Conservation (phyloP, 2,329 filamentous ascomycete genomes). For the Amesomyces nigricolor region DNA sequence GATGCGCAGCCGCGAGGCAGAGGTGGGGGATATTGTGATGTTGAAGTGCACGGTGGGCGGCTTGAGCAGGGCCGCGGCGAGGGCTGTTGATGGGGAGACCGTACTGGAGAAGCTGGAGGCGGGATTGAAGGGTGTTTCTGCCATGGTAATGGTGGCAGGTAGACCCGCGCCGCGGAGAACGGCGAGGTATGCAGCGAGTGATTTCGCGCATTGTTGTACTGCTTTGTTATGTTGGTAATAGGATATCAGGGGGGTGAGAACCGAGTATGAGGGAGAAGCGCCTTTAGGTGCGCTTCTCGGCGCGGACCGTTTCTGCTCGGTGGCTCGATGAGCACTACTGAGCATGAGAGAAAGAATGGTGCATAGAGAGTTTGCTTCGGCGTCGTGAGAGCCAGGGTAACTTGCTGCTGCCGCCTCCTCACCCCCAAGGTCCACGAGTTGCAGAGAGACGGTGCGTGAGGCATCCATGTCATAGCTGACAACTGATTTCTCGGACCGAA, state of each 20-base stretch:
- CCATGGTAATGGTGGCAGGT: conserved; percentile 38
- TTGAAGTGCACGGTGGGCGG: conserved; percentile 40
- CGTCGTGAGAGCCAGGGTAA: conserved; percentile 35
- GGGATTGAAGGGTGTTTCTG: conserved; percentile 32
- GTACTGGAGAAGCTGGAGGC: conserved; percentile 12
- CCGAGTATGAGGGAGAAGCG: conserved; percentile 40
- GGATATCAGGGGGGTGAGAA: conserved; percentile 49
- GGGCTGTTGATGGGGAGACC: conserved; percentile 38
- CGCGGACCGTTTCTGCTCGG: conserved; percentile 62
- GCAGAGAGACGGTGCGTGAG: conserved; percentile 56
- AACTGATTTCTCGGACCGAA: conserved; percentile 55
- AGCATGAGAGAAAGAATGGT: conserved; percentile 71
- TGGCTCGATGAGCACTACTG: conserved; percentile 71
- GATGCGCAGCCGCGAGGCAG: conserved; percentile 39
- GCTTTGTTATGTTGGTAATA: conserved; percentile 42
- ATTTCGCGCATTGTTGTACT: conserved; percentile 35
- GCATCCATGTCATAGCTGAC: conserved; percentile 52
- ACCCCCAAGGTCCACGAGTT: conserved; percentile 59
- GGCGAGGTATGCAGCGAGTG: conserved; percentile 40
- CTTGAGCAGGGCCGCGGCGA: conserved; percentile 41
- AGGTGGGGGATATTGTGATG: conserved; percentile 41
- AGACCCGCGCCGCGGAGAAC: conserved; percentile 45
- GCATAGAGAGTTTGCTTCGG: conserved; percentile 59
- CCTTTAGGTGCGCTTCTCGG: conserved; percentile 36
- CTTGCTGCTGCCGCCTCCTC: conserved; percentile 31